phyloP scores from a whole-genome alignment of 257 asterid genomes.

The Echium plantagineum region DNA sequence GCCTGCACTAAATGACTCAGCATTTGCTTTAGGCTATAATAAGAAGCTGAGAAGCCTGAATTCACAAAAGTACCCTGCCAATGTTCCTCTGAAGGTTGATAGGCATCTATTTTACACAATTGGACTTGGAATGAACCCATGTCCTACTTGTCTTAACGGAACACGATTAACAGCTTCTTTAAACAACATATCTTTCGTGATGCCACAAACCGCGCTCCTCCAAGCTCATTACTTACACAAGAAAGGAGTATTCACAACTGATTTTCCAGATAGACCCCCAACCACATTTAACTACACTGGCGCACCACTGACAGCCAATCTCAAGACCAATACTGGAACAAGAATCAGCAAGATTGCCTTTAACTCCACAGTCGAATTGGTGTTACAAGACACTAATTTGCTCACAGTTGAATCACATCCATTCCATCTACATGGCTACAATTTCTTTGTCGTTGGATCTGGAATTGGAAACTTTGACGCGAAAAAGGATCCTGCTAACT shows the following conservation, averaged over 20 bases:
- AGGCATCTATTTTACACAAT: slow-evolving; percentile 30
- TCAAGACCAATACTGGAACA: slow-evolving; percentile 27
- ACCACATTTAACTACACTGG: slow-evolving; percentile 34
- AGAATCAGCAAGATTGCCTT: slow-evolving; percentile 31
- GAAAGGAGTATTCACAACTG: slow-evolving; percentile 22
- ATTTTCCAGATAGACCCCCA: slow-evolving; percentile 41
- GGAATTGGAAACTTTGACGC: slow-evolving; percentile 38
- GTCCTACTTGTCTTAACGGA: slow-evolving; percentile 33
- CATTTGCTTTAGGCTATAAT: slow-evolving; percentile 19
- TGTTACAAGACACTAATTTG: slow-evolving; percentile 37
- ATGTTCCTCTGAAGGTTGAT: slow-evolving; percentile 30
- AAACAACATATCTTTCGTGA: slow-evolving; percentile 37
- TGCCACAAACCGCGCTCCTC: slow-evolving; percentile 38
- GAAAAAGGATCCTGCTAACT: slow-evolving; percentile 27
- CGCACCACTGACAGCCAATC: slow-evolving; percentile 35
- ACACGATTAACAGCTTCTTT: slow-evolving; percentile 36
- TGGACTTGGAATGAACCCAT: slow-evolving; percentile 31
- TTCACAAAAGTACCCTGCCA: slow-evolving; percentile 33
- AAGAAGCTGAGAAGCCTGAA: slow-evolving; percentile 29
- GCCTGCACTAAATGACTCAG: slow-evolving; percentile 29
- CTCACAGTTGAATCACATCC: slow-evolving; percentile 43
- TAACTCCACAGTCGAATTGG: slow-evolving; percentile 34
- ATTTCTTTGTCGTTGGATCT: slow-evolving; percentile 40
- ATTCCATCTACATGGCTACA: slow-evolving; percentile 44
- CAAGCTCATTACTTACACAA: slow-evolving; percentile 33